phyloP scores from a whole-genome alignment of 192 early-diverging fungal species.

The Mortierella alpina region DNA sequence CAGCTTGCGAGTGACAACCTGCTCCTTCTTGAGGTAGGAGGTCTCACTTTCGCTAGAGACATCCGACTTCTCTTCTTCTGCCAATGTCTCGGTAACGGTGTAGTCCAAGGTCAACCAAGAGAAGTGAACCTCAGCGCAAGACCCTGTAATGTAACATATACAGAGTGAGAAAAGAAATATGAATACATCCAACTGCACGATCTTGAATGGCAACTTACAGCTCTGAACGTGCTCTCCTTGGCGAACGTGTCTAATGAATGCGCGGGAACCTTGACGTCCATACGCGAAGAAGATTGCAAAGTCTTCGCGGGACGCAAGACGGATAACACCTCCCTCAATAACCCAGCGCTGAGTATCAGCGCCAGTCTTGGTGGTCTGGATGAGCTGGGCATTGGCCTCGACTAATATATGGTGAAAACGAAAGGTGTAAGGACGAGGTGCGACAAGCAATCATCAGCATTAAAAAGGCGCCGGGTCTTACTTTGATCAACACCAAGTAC shows the following conservation, averaged over 20 bases:
- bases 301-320: constrained; percentile 34
- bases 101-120: constrained; percentile 48
- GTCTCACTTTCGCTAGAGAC: constrained; percentile 25
- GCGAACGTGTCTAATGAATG: constrained; percentile 41
- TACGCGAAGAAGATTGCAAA: constrained; percentile 42
- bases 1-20: constrained; percentile 8
- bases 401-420: constrained; percentile 9
- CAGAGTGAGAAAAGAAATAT: not conserved
- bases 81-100: constrained; percentile 4
- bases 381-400: constrained; percentile 27
- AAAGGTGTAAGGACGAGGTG: not conserved
- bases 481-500: constrained; percentile 32
- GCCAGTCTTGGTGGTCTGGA: constrained; percentile 20
- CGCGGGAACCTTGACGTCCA: constrained; percentile 41
- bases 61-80: constrained; percentile 30
- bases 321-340: constrained; percentile 32
- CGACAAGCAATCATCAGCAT: not conserved
- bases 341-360: constrained; percentile 41
- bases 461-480: not conserved
- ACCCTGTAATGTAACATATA: not conserved
- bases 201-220: constrained; percentile 18
- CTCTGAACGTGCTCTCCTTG: constrained; percentile 24
- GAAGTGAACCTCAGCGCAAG: constrained; percentile 46
- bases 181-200: not conserved
- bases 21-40: constrained; percentile 20